Conservation (phyloP, 768 basidiomycete genomes). For the Neoboletus magnificus region DNA sequence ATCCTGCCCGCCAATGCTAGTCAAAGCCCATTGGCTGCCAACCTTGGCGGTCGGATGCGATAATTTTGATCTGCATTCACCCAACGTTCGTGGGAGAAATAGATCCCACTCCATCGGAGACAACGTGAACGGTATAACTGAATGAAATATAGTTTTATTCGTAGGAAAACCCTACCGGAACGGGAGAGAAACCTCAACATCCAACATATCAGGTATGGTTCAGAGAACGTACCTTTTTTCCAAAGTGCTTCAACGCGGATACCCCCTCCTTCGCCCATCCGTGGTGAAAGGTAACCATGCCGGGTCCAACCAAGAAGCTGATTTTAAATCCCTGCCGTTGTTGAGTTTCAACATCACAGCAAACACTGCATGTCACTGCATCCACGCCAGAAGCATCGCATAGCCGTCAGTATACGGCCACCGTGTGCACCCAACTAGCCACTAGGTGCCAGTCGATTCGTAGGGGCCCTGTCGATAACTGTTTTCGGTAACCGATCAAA, state of each 20-base stretch:
- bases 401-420: neutral
- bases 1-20: neutral
- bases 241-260: neutral
- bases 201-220: neutral
- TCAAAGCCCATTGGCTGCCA: conserved; percentile 5
- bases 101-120: neutral
- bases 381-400: neutral
- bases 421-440: neutral
- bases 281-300: neutral
- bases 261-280: neutral
- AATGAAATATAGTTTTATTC: neutral
- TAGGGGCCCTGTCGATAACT: neutral
- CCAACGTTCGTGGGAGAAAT: conserved; percentile 10
- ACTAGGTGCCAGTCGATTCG: neutral
- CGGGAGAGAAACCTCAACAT: neutral
- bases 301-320: neutral
- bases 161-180: neutral
- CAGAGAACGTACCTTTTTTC: conserved; percentile 1
- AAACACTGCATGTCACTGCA: conserved; percentile 16
- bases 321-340: neutral
- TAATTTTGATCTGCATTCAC: neutral
- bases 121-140: neutral
- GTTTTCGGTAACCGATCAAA: neutral
- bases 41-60: neutral
- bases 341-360: conserved; percentile 9